phyloP scores from a whole-genome alignment of 1,139 yeast species.

The Blastobotrys indianensis region DNA sequence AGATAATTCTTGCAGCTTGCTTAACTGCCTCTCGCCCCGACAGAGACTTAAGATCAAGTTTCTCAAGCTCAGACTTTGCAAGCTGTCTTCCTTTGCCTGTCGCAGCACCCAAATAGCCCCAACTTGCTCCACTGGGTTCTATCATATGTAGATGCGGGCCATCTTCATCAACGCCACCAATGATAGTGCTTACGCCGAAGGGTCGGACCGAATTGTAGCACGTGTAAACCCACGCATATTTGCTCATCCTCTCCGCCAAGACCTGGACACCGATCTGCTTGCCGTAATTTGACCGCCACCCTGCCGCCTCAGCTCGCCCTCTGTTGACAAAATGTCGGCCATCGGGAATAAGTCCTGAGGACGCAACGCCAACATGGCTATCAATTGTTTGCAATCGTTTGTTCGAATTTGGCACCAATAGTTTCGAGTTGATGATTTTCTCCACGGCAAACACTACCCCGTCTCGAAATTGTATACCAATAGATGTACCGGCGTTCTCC shows the following conservation, averaged over 20 bases:
- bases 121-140: slow-evolving; percentile 93
- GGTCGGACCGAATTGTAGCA: slow-evolving; percentile 96
- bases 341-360: slow-evolving; percentile 93
- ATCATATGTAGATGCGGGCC: slow-evolving; percentile 86
- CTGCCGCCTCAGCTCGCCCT: slow-evolving; percentile 86
- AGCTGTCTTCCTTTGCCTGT: slow-evolving; percentile 97
- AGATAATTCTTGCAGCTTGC: slow-evolving; percentile 89
- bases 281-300: slow-evolving; percentile 73
- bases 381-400: slow-evolving; percentile 89
- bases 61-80: slow-evolving; percentile 93
- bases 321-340: slow-evolving; percentile 90
- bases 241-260: slow-evolving; percentile 81
- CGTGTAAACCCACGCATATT: slow-evolving; percentile 92
- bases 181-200: slow-evolving; percentile 85
- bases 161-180: slow-evolving; percentile 86
- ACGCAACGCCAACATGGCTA: slow-evolving; percentile 82
- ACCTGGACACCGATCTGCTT: slow-evolving; percentile 74
- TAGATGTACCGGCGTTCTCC: slow-evolving; percentile 92
- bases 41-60: slow-evolving; percentile 66
- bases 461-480: slow-evolving; percentile 87
- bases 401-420: slow-evolving; percentile 84
- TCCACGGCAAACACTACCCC: slow-evolving; percentile 97
- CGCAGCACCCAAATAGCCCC: slow-evolving; percentile 98
- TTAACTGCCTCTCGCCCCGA: slow-evolving; percentile 78
- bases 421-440: slow-evolving; percentile 78